phyloP scores from a whole-genome alignment of 83 land plant species.

The Isoetes engelmannii region DNA sequence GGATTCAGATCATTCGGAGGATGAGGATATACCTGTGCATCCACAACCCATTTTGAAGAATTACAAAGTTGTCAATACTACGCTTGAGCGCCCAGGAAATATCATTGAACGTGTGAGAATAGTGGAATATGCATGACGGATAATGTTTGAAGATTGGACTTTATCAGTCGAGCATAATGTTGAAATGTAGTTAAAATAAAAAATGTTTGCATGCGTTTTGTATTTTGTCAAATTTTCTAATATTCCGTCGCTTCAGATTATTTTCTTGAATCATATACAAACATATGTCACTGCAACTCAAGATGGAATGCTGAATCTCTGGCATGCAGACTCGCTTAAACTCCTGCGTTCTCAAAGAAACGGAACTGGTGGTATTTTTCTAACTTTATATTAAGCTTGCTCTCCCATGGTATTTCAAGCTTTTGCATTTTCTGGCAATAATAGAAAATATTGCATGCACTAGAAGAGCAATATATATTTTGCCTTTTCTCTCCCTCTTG shows the following conservation, averaged over 20 bases:
- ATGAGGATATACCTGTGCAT: conserved; percentile 15
- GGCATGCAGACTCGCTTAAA: conserved; percentile 33
- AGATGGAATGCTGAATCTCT: conserved; percentile 32
- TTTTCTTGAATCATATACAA: conserved; percentile 20
- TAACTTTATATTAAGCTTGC: neutral
- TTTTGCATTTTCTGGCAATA: no score
- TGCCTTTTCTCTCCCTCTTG: no score
- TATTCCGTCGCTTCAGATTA: conserved; percentile 19
- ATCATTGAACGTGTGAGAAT: conserved; percentile 21
- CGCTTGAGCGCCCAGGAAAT: conserved; percentile 17
- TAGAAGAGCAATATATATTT: neutral
- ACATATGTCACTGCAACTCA: conserved; percentile 34
- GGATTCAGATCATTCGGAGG: conserved; percentile 29
- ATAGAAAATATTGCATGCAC: neutral
- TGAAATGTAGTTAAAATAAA: neutral
- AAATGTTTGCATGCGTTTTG: neutral
- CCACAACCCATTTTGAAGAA: conserved; percentile 1
- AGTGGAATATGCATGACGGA: neutral
- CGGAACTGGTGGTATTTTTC: conserved; percentile 24
- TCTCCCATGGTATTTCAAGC: neutral
- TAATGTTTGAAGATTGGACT: neutral
- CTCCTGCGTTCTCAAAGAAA: conserved; percentile 23
- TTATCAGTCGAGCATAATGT: neutral
- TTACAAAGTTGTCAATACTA: neutral
- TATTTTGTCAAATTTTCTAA: neutral